Conservation (phyloP, 257 asterid species). For the Voacanga thouarsii region DNA sequence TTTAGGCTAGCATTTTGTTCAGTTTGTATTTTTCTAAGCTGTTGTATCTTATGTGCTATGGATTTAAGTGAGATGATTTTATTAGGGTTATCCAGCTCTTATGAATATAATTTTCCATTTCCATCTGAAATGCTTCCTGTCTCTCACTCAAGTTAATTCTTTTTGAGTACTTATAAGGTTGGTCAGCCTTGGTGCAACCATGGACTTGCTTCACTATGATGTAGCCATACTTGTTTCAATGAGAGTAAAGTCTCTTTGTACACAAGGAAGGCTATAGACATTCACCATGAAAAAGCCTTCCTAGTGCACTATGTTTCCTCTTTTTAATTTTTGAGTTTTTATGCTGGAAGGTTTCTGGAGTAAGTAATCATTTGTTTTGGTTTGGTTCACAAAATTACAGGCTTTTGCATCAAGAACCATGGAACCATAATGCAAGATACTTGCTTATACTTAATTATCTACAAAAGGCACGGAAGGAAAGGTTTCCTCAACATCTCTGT, state of each 20-base stretch:
- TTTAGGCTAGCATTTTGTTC: not conserved
- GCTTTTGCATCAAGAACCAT: constrained; percentile 84
- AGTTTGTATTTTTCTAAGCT: not conserved
- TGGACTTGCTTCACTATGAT: not conserved
- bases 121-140: not conserved
- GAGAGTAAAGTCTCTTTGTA: not conserved
- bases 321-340: not conserved
- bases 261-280: not conserved
- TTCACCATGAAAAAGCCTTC: not conserved
- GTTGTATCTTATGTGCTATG: not conserved
- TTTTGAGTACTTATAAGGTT: not conserved
- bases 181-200: not conserved
- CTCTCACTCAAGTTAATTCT: not conserved
- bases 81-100: not conserved
- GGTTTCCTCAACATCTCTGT: constrained; percentile 62
- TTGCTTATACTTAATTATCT: constrained; percentile 66
- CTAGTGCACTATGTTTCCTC: not conserved
- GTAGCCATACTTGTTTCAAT: not conserved
- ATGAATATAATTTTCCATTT: not conserved
- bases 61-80: not conserved
- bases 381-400: constrained; percentile 38
- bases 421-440: constrained; percentile 74
- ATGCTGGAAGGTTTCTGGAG: not conserved
- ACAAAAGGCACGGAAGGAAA: constrained; percentile 73
- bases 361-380: not conserved